phyloP scores from a whole-genome alignment of 2,329 filamentous ascomycete genomes.

The Drechslerella coelobrocha region DNA sequence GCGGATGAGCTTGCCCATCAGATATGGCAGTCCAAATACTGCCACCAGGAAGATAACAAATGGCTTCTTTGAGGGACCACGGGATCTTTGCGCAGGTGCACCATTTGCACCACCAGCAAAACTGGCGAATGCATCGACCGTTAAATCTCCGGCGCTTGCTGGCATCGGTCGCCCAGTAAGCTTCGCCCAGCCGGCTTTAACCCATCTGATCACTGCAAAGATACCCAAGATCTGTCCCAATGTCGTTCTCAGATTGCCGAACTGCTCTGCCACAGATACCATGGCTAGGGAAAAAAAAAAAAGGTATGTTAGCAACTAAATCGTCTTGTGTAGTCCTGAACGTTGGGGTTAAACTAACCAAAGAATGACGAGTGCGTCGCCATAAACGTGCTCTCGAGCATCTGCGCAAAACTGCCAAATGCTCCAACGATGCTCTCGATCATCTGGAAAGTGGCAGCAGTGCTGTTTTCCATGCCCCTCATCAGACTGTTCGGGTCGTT shows the following conservation, averaged over 20 bases:
- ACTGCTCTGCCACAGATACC: constrained; percentile 97
- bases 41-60: constrained; percentile 94
- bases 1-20: constrained; percentile 95
- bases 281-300: constrained; percentile 70
- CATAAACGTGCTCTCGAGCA: constrained; percentile 99
- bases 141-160: constrained; percentile 83
- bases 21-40: constrained; percentile 91
- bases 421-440: constrained; percentile 95
- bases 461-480: constrained; percentile 93
- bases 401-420: constrained; percentile 97
- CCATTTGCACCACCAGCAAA: constrained; percentile 64
- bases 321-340: constrained; percentile 36
- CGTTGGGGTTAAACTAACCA: constrained; percentile 65
- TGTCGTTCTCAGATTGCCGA: constrained; percentile 89
- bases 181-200: constrained; percentile 88
- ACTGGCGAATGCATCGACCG: constrained; percentile 85
- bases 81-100: constrained; percentile 70
- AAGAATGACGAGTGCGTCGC: constrained; percentile 98
- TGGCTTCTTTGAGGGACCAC: constrained; percentile 88
- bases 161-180: constrained; percentile 89
- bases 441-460: constrained; percentile 96
- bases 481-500: constrained; percentile 94
- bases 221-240: constrained; percentile 93
- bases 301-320: constrained; percentile 42
- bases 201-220: constrained; percentile 94